Percentiles rank a stretch among this genome's conserved stretches.
phyloP scores from a whole-genome alignment of 306 rosid species.

The Corylus avellana region DNA sequence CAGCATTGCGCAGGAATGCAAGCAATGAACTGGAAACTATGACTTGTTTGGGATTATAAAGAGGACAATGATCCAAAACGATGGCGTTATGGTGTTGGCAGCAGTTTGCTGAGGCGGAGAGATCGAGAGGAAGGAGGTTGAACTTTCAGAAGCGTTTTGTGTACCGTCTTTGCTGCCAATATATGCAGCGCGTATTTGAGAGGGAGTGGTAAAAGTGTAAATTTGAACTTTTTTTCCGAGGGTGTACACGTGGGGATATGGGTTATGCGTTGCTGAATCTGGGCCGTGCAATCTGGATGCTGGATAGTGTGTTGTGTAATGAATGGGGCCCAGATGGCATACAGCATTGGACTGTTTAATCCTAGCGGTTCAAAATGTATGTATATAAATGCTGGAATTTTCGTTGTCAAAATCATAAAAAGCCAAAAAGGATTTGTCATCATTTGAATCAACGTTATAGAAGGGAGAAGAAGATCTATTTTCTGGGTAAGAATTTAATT shows the following conservation, averaged over 20 bases:
- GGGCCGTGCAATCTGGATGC: constrained; percentile 8
- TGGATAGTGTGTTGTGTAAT: not conserved
- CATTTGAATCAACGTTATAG: too few species aligned
- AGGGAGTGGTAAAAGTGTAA: not conserved
- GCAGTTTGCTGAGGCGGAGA: constrained; percentile 23
- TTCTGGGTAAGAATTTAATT: too few species aligned
- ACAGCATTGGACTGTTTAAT: not conserved
- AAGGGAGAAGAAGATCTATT: too few species aligned
- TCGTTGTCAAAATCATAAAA: too few species aligned
- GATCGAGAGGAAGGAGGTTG: constrained; percentile 34
- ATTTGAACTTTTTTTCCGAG: not conserved
- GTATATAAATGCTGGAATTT: not conserved
- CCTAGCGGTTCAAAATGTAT: not conserved
- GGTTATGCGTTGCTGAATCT: not conserved
- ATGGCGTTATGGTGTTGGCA: not conserved
- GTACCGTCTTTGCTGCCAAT: not conserved
- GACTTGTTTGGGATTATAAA: not conserved
- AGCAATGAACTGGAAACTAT: not conserved
- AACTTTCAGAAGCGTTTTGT: constrained; percentile 27
- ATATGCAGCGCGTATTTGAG: not conserved
- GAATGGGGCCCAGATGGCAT: constrained; percentile 17
- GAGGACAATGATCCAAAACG: constrained; percentile 1
- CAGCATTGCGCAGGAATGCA: constrained; percentile 14
- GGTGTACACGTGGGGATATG: not conserved
- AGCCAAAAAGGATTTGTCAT: too few species aligned